Evolutionary conservation across 192 early-diverging fungal species (phyloP).

Genomic region (Entomortierella beljakovae): DNA sequence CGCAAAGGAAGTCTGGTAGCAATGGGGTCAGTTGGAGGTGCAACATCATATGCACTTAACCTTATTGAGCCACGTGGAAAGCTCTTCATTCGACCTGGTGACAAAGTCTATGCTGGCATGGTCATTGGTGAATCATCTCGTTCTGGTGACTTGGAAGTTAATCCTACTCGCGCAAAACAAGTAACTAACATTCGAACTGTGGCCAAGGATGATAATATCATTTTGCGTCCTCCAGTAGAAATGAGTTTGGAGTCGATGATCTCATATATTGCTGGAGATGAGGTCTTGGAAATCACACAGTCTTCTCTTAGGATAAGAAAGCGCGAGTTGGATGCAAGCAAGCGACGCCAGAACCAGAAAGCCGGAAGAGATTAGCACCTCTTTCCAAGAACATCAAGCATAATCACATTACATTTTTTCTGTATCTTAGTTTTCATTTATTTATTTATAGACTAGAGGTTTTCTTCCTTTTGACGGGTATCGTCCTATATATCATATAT

Average conservation of each 20-base stretch:
- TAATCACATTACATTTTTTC: neutral
- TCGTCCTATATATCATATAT: too few relatives aligned
- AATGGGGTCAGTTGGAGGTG: constrained; percentile 68
- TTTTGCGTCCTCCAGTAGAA: constrained; percentile 73
- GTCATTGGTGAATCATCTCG: constrained; percentile 86
- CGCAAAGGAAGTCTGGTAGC: constrained; percentile 85
- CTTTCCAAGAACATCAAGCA: neutral
- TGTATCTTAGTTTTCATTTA: neutral
- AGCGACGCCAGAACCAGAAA: constrained; percentile 58
- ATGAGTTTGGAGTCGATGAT: constrained; percentile 82
- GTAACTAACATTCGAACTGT: constrained; percentile 83
- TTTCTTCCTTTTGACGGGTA: too few relatives aligned
- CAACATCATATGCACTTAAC: constrained; percentile 80
- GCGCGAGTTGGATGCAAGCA: constrained; percentile 74
- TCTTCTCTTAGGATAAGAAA: constrained; percentile 79
- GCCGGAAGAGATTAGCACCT: constrained; percentile 23
- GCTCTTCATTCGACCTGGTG: constrained; percentile 79
- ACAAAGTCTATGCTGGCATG: constrained; percentile 88
- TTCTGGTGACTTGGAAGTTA: constrained; percentile 84
- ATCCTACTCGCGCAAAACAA: constrained; percentile 86
- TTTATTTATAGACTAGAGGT: too few relatives aligned
- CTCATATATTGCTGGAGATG: constrained; percentile 82
- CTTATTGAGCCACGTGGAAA: constrained; percentile 83
- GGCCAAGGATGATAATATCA: constrained; percentile 82
- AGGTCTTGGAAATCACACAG: constrained; percentile 89